phyloP scores from a whole-genome alignment of 2,329 filamentous ascomycete species.

The Hypomyces perniciosus region DNA sequence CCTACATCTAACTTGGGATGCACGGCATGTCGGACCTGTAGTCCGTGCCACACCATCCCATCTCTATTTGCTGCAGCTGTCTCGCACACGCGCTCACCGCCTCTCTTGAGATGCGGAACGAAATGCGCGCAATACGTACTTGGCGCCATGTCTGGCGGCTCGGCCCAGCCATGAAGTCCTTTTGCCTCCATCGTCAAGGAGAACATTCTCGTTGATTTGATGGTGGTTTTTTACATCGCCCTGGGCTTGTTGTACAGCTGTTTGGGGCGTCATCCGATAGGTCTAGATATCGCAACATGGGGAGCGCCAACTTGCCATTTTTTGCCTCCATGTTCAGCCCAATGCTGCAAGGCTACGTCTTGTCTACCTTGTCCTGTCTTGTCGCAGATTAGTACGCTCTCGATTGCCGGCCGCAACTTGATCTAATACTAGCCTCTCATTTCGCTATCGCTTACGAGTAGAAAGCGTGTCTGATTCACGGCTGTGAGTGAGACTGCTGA shows the following conservation, averaged over 20 bases:
- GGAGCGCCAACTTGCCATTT: slow-evolving; percentile 9
- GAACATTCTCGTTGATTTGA: neutral
- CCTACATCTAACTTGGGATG: slow-evolving; percentile 4
- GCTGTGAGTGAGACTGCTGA: neutral
- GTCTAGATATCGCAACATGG: slow-evolving; percentile 9
- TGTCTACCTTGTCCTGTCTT: slow-evolving; percentile 8
- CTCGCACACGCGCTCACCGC: slow-evolving; percentile 11
- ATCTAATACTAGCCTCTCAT: neutral
- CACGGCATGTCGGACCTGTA: slow-evolving; percentile 9
- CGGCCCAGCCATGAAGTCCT: slow-evolving; percentile 3
- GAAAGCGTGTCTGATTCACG: neutral
- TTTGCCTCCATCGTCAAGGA: neutral
- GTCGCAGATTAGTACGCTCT: slow-evolving; percentile 7
- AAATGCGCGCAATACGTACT: slow-evolving; percentile 11
- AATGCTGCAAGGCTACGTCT: slow-evolving; percentile 10
- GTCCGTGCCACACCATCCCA: slow-evolving; percentile 13
- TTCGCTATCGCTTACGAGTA: neutral
- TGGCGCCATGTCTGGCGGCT: slow-evolving; percentile 6
- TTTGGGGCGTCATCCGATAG: neutral
- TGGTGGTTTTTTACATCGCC: too few relatives aligned
- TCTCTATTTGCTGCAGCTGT: slow-evolving; percentile 8
- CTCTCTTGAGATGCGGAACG: slow-evolving; percentile 4
- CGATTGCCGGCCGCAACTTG: neutral
- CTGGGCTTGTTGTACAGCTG: too few relatives aligned
- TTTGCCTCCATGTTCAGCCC: slow-evolving; percentile 6